phyloP scores from a whole-genome alignment of 2,329 filamentous ascomycete genomes.

The Cordyceps sp. region DNA sequence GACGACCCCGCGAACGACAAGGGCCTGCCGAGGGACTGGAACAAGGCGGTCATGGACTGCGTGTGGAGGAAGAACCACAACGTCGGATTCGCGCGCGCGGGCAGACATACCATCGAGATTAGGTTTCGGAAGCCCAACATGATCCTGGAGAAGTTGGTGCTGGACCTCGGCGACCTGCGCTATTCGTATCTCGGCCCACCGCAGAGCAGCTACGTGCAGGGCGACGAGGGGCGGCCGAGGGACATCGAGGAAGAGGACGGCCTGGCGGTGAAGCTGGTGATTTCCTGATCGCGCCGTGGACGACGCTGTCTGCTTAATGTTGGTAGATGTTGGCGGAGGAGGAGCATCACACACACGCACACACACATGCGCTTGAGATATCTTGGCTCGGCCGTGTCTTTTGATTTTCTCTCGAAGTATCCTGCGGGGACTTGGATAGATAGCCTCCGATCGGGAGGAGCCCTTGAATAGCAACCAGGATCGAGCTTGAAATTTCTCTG shows the following conservation, averaged over 20 bases:
- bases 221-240: not conserved
- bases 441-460: too few relatives aligned
- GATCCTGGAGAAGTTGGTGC: slow-evolving; percentile 18
- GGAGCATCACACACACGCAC: too few relatives aligned
- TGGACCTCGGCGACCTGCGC: slow-evolving; percentile 15
- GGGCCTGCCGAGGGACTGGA: slow-evolving; percentile 30
- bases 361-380: too few relatives aligned
- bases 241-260: slow-evolving; percentile 1
- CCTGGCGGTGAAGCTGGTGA: slow-evolving; percentile 2
- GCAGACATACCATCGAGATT: slow-evolving; percentile 13
- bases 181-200: slow-evolving; percentile 19
- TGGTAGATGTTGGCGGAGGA: too few relatives aligned
- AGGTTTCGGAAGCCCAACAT: slow-evolving; percentile 16
- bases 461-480: too few relatives aligned
- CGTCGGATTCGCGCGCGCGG: slow-evolving; percentile 8
- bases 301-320: too few relatives aligned
- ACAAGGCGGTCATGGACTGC: slow-evolving; percentile 27
- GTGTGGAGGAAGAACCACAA: slow-evolving; percentile 28
- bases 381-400: too few relatives aligned
- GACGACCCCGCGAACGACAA: slow-evolving; percentile 9
- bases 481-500: too few relatives aligned
- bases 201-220: slow-evolving; percentile 9
- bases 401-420: too few relatives aligned
- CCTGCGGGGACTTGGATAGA: too few relatives aligned
- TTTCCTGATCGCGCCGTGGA: too few relatives aligned